Percentiles rank a stretch among this genome's conserved stretches.
Evolutionary conservation across 2,329 filamentous ascomycete genomes (phyloP).

Genomic region (Ophiognomonia clavigignenti-juglandacearum): DNA sequence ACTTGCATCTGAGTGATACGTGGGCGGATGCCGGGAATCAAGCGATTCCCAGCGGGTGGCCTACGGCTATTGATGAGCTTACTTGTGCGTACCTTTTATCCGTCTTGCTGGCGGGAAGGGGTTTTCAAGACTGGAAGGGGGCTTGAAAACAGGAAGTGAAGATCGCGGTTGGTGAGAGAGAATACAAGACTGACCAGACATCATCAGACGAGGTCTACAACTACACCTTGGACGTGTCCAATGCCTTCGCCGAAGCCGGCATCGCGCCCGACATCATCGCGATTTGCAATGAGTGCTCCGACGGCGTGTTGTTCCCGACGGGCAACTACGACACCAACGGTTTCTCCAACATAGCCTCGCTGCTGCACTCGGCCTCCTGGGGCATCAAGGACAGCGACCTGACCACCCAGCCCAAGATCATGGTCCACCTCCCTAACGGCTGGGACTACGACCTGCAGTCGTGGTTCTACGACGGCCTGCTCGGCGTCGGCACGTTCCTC

Average conservation of each 20-base stretch:
- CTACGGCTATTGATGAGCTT: conserved; percentile 51
- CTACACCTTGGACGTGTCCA: conserved; percentile 59
- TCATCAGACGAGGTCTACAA: conserved; percentile 52
- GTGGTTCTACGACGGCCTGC: conserved; percentile 52
- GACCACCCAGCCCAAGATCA: conserved; percentile 56
- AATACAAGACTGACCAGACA: not conserved
- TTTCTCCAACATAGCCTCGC: conserved; percentile 54
- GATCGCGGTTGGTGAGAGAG: no score
- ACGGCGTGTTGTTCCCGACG: conserved; percentile 62
- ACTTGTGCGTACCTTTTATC: conserved; percentile 35
- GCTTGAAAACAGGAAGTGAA: no score
- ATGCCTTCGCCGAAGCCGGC: conserved; percentile 52
- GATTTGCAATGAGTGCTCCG: conserved; percentile 69
- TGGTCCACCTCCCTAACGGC: conserved; percentile 73
- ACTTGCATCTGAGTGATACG: conserved; percentile 64
- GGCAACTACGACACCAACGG: conserved; percentile 42
- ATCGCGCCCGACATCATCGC: conserved; percentile 59
- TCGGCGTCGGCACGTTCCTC: conserved; percentile 44
- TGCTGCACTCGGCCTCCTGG: conserved; percentile 59
- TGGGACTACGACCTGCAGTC: conserved; percentile 65
- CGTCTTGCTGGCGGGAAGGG: not conserved
- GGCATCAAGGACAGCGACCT: conserved; percentile 61
- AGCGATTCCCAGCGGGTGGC: conserved; percentile 59
- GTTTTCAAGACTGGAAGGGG: no score
- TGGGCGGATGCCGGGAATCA: conserved; percentile 68